Evolutionary conservation across 2,329 filamentous ascomycete species (phyloP), one percentile per base, ranked within the genome.

Genomic region (Ilyonectria mors-panacis): DNA sequence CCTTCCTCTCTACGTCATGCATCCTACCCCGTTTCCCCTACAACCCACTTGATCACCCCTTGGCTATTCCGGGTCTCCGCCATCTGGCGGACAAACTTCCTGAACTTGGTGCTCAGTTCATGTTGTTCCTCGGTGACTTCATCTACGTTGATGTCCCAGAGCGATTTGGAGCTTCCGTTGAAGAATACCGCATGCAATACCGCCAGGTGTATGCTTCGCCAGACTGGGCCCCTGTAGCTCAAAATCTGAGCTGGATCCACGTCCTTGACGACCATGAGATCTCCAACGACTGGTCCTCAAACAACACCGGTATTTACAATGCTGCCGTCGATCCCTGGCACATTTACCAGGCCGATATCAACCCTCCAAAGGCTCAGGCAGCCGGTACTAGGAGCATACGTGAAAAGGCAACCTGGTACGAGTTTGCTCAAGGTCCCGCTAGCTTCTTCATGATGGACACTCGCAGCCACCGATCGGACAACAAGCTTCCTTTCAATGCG

Each of bases 191-290:
- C 56, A 90, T 94, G 77, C 94, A 98, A 78, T 99, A 99, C 78
- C 91, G 95, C 21, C 94, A 97, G 74, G 91, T 98, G n/a, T 99
- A 99, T 77, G 92, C 94, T 0, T 97, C 95, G 2, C 95, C 95
- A 0, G 95, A 97, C 71, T 99, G 96, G 96, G 85, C 88, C 1
- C 84, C 89, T 0, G 90, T 93, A 12, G 90, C 90, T 1, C 86
- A 92, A 72, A 91, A 94, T 62, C 84, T 98, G n/a, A 97, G 95
- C 74, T 99, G 96, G 96, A 94, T 98, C 50, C 96, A 99, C 77
- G 95, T 97, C 2, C 88, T 98, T 7, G 96, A 99, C 77, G 96
- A 99, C 78, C 96, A 99, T 76, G 96, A 99, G 78, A 98, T 99
- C 68, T 88, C 89, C 6, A 98, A 99, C 74, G 96, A 98, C 81